Percentiles rank a stretch among this genome's conserved stretches.
Evolutionary conservation across 2,329 filamentous ascomycete genomes (phyloP).

Genomic region (Knoxdaviesia capensis): DNA sequence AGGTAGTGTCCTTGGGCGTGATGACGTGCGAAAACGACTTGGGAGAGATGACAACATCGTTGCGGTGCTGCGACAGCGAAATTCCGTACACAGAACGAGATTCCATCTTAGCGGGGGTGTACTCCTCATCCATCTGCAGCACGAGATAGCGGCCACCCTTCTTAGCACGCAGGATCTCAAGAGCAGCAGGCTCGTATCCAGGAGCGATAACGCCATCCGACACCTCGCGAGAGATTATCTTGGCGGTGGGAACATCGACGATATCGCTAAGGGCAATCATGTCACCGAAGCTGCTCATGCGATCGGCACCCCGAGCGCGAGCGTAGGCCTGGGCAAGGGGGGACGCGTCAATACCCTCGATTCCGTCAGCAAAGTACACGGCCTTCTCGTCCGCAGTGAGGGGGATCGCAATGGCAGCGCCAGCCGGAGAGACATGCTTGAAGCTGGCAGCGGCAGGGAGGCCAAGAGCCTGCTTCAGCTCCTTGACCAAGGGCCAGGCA

Average conservation of each 20-base stretch:
- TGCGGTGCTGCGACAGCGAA: conserved; percentile 74
- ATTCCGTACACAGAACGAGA: conserved; percentile 79
- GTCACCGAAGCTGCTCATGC: conserved; percentile 97
- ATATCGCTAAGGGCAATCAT: conserved; percentile 82
- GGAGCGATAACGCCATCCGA: conserved; percentile 93
- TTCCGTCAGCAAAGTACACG: conserved; percentile 97
- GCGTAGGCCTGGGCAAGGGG: conserved; percentile 86
- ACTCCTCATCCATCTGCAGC: conserved; percentile 81
- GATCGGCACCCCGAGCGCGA: conserved; percentile 83
- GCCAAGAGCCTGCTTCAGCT: conserved; percentile 74
- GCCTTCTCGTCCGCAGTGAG: conserved; percentile 77
- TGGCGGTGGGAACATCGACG: conserved; percentile 82
- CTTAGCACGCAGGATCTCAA: conserved; percentile 90
- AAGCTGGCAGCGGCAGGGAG: conserved; percentile 89
- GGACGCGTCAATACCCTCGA: conserved; percentile 71
- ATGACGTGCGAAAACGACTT: conserved; percentile 72
- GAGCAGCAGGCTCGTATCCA: conserved; percentile 63
- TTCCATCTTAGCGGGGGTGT: conserved; percentile 63
- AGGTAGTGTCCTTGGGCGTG: conserved; percentile 57
- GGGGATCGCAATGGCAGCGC: conserved; percentile 81
- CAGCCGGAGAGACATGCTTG: conserved; percentile 96
- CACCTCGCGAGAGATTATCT: conserved; percentile 95
- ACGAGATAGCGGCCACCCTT: conserved; percentile 96
- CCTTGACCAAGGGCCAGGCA: conserved; percentile 91
- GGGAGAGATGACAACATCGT: conserved; percentile 72